Percentiles rank a stretch among this genome's conserved stretches.
These are phyloP conservation scores for Protomyces gravidus DNA, from an alignment of 1,139 yeast genomes.

Conservation along the genomic window DNA sequence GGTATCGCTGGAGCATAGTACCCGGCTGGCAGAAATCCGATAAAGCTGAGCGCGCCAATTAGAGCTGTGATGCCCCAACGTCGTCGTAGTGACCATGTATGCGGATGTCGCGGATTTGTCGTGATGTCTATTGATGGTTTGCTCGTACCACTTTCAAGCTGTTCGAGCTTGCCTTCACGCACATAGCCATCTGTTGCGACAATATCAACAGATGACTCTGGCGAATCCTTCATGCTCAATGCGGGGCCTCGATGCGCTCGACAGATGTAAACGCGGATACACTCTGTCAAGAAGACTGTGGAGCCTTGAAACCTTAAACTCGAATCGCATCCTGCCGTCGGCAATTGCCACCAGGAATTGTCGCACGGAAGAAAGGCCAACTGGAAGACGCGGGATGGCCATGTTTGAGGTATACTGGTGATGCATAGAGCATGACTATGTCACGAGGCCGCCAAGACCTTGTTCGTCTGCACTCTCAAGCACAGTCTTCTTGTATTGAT, in stretches of 20 bases:
- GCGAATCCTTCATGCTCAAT: no score
- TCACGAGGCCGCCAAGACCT: constrained; percentile 23
- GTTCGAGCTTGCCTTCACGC: no score
- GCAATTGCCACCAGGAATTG: neutral
- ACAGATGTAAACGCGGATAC: no score
- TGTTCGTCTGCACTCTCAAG: constrained; percentile 41
- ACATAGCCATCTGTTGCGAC: no score
- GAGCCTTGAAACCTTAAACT: no score
- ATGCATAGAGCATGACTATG: constrained; percentile 3
- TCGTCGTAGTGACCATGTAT: constrained; percentile 47
- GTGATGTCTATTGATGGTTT: neutral
- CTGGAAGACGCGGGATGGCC: neutral
- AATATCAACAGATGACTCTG: no score
- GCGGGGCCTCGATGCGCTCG: no score
- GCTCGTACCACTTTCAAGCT: no score
- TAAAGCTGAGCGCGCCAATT: constrained; percentile 44
- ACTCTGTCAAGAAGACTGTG: no score
- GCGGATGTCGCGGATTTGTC: constrained; percentile 41
- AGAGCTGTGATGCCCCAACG: constrained; percentile 43
- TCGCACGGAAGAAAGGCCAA: no score
- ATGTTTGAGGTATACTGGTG: neutral
- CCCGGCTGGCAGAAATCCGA: constrained; percentile 19
- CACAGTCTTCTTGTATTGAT: constrained; percentile 85
- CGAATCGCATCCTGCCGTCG: no score
- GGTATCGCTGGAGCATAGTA: constrained; percentile 12